phyloP scores from a whole-genome alignment of 257 asterid species.

The Buddleja alternifolia region DNA sequence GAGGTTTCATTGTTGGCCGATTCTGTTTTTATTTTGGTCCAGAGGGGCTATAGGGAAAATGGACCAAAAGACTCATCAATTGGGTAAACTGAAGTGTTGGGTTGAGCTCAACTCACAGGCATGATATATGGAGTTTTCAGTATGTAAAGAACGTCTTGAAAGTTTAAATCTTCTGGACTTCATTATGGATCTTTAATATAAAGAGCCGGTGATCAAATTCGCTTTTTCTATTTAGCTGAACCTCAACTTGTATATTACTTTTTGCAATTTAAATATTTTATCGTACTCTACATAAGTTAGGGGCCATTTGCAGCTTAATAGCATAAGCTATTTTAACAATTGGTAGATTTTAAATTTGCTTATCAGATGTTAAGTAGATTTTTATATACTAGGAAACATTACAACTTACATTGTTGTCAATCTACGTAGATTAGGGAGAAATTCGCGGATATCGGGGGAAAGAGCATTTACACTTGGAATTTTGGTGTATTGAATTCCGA shows the following conservation, averaged over 20 bases:
- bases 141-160: constrained; percentile 9
- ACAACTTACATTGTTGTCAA: neutral
- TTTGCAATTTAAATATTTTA: too few species aligned
- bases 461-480: constrained; percentile 15
- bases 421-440: constrained; percentile 19
- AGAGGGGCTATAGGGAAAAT: constrained; percentile 12
- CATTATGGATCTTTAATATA: neutral
- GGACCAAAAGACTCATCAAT: neutral
- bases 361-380: neutral
- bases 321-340: neutral
- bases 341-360: constrained; percentile 6
- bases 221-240: neutral
- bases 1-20: neutral
- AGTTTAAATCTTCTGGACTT: neutral
- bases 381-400: constrained; percentile 1
- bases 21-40: constrained; percentile 10
- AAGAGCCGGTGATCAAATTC: neutral
- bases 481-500: constrained; percentile 4
- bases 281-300: neutral
- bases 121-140: constrained; percentile 4
- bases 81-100: too few species aligned
- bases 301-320: constrained; percentile 1
- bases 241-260: too few species aligned
- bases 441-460: neutral
- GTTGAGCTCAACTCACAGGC: constrained; percentile 1